Evolutionary conservation across 345 rosid genomes (phyloP).

Genomic region (Gossypium mustelinum): DNA sequence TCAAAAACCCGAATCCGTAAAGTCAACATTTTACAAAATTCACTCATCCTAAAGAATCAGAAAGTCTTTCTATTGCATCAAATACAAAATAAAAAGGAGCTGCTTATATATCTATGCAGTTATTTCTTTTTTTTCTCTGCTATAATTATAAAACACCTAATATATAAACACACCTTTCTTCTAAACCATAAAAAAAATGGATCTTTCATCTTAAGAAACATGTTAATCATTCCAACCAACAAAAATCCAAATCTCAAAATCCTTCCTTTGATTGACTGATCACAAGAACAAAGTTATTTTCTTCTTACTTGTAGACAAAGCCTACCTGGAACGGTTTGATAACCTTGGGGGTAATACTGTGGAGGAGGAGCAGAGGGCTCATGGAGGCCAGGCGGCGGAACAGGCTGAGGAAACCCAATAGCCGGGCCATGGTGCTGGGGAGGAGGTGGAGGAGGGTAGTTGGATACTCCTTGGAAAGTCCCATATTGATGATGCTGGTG

Average conservation of each 20-base stretch:
- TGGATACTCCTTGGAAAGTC: conserved; percentile 93
- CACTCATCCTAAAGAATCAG: not conserved
- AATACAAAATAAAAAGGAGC: not conserved
- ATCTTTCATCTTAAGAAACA: not conserved
- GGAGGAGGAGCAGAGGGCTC: conserved; percentile 37
- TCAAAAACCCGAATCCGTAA: not conserved
- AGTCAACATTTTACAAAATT: not conserved
- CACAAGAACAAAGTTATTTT: not conserved
- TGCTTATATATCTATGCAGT: not conserved
- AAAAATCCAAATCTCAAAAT: not conserved
- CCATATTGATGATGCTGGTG: conserved; percentile 64
- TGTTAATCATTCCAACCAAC: not conserved
- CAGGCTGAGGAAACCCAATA: conserved; percentile 86
- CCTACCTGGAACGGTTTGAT: conserved; percentile 70
- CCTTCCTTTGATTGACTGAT: not conserved
- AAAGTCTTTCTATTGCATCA: not conserved
- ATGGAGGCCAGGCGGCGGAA: conserved; percentile 61
- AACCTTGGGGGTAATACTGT: conserved; percentile 52
- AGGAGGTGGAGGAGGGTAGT: conserved; percentile 61
- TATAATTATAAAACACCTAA: not conserved
- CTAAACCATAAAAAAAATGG: not conserved
- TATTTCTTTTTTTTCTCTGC: not conserved
- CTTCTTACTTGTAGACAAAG: not conserved
- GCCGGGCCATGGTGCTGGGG: conserved; percentile 31
- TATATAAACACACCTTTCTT: not conserved